These are phyloP conservation scores for Penicillium arizonense DNA, from an alignment of 495 filamentous ascomycete species.

Conservation along the genomic window DNA sequence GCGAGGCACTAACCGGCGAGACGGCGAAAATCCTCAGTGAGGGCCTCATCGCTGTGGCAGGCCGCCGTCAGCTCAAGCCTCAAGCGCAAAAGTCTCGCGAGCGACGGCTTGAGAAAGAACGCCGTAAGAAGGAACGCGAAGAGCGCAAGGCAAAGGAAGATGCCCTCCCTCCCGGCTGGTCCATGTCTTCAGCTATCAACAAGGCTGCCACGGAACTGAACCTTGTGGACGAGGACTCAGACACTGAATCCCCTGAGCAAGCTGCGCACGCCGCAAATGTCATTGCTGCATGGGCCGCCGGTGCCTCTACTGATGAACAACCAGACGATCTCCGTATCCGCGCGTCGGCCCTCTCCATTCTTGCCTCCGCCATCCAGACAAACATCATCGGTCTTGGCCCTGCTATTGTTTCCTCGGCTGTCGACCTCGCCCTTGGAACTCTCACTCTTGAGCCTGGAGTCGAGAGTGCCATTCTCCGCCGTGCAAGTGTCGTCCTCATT, in stretches of 20 bases:
- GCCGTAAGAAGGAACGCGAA: slow-evolving; percentile 40
- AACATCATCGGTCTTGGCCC: slow-evolving; percentile 62
- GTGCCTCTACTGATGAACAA: slow-evolving; percentile 46
- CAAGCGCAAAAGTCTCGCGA: slow-evolving; percentile 54
- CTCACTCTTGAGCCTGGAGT: slow-evolving; percentile 61
- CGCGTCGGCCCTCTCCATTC: slow-evolving; percentile 73
- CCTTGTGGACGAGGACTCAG: slow-evolving; percentile 32
- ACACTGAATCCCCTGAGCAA: slow-evolving; percentile 45
- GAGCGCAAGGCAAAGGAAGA: slow-evolving; percentile 33
- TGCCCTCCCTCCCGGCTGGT: slow-evolving; percentile 32
- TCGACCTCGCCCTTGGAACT: slow-evolving; percentile 67
- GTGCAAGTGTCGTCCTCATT: slow-evolving; percentile 69
- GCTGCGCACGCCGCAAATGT: slow-evolving; percentile 60
- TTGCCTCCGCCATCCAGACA: slow-evolving; percentile 63
- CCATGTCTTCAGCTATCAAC: slow-evolving; percentile 19
- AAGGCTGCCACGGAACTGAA: slow-evolving; percentile 1
- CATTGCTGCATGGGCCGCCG: slow-evolving; percentile 71
- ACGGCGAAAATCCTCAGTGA: slow-evolving; percentile 55
- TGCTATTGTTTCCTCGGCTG: slow-evolving; percentile 49
- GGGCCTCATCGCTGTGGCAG: slow-evolving; percentile 63
- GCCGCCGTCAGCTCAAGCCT: slow-evolving; percentile 56
- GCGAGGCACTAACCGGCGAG: slow-evolving; percentile 59
- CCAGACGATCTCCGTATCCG: slow-evolving; percentile 77
- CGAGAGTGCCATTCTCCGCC: slow-evolving; percentile 69
- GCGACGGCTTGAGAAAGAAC: slow-evolving; percentile 46